Base-by-base conservation (phyloP, 305 asterid genomes). In the Fraxinus latifolia region DNA sequence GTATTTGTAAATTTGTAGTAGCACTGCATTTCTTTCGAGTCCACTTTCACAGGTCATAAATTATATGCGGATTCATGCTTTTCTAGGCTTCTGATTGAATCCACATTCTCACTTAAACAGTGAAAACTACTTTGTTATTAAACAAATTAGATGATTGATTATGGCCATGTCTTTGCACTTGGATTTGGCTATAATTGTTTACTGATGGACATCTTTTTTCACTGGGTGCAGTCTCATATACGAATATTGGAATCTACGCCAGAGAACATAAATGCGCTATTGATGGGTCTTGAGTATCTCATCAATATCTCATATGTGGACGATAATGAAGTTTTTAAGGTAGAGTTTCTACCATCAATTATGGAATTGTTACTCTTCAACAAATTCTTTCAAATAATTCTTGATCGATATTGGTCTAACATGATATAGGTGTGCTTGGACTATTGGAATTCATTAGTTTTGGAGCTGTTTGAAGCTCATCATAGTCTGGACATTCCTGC, bases 301-400 rank as follows among this genome's bases (percentile, higher is more conserved):
- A 92, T 93, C 82, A 89, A 86, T 83, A 94, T 93, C 79, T 96
- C 99, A 1, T 96, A 96, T 73, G 99, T 94, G 79, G 99, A 96
- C 78, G 99, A 96, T 86, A 96, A 95, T 23, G 99, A 96, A 88
- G 98, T 96, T 87, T 96, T 96, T 83, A 96, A 96, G 99, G 99
- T 96, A 90, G 73, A 37, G 36, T 44, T 50, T 19, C 2, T 78
- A 29, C 34, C 17, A 37, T 44, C 73, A 62, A 70, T 32, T 39
- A 21, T 32, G 21, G 60, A 74, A 39, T 81, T 27, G 44, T 70
- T 67, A 34, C 6, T 33, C 25, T 62, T 78, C 25, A 12, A 29
- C 37, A 14, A 14, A 11, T 68, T 68, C 39, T 4, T 68, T 68
- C 21, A 11, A 12, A 25, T 29, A 29, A 25, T 68, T 27, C 39